Evolutionary conservation across 768 basidiomycete species (phyloP), one percentile per base, ranked within the genome.

Genomic region (Hericium rajendrae): DNA sequence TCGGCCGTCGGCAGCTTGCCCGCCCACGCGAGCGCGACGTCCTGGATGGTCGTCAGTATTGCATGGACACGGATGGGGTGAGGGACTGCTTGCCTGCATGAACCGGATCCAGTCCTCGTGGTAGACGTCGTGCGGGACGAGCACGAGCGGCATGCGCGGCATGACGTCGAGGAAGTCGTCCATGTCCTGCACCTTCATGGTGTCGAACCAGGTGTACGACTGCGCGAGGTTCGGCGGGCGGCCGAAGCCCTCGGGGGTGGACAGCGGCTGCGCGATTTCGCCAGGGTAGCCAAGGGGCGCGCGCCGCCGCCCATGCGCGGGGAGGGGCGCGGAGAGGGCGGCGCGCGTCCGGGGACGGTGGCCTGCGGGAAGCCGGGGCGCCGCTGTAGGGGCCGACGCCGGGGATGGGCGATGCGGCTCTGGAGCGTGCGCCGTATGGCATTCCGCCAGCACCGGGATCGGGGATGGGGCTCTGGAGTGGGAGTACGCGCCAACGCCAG

Each of bases 101-200:
- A 88, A 80, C 53, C 90, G 76, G 60, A 78, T 81, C 90, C 90
- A 93, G 64, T 93, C 90, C 55, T 85, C 83, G 59, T 79, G 77
- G 59, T 82, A 82, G 10, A 91, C 83, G 64, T 93, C 90, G 65
- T 91, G 90, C 18, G 86, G 77, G 38, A 80, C 75, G 22, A 92
- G 78, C 11, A 86, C 81, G 6, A 76, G 60, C 6, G 90, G 90
- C 82, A 92, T 85, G 63, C 82, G 78, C 12, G 88, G 86, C 41
- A 83, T 74, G 15, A 75, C 75, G 43, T 84, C 80, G 48, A 81
- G 76, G 63, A 91, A 79, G 24, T 82, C 81, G 38, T 91, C 85
- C 86, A 92, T 85, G 41, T 88, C 83, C 64, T 84, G 79, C 51
- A 91, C 75, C 70, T 83, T 87, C 74, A 84, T 82, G 3, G 77